Base-by-base conservation (phyloP, 2,329 filamentous ascomycete genomes). In the Leptodontidium sp. region DNA sequence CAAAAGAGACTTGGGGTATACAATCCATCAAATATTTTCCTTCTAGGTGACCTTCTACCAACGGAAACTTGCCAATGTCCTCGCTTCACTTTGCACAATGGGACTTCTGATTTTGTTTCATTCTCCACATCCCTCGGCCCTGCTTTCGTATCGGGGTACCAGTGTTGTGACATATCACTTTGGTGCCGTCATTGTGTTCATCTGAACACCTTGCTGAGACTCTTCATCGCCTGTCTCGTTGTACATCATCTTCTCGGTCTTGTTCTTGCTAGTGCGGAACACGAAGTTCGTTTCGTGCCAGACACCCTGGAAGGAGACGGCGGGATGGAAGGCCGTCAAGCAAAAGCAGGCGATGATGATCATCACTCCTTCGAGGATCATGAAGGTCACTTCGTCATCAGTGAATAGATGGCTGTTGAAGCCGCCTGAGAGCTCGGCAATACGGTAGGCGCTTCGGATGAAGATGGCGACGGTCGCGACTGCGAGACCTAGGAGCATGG, bases 391-490 rank as follows among this genome's bases (percentile, higher is more conserved):
- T 71, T 86, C 77, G 50, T 85, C 76, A 61, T 77, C 76, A 61
- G 85, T 84, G 66, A 87, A 85, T 58, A 90, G 75, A 8, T 79
- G 71, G 1, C 86, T 85, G 14, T 74, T 73, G 79, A 86, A 90
- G 2, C 88, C 87, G 21, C 85, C 81, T 53, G 81, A 83, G 65
- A 90, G 76, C 78, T 90, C 88, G 1, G 84, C 83, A 26, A 88
- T 85, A 62, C 88, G 83, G 73, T 87, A 90, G 40, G 86, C 82
- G 52, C 82, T 86, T 32, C 88, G 81, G n/a, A 85, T 82, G 65
- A 89, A 84, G 73, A 90, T 86, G 50, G 81, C 83, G 1, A 88
- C 47, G 9, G 86, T 88, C 0, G 86, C 83, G 2, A 87, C 73
- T 0, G 78, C 74, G 21, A 87, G 79, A 43, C 75, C 68, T 64